Percentiles rank a stretch among this genome's conserved stretches.
Conservation (phyloP, 768 basidiomycete genomes). For the Lactarius akahatsu region DNA sequence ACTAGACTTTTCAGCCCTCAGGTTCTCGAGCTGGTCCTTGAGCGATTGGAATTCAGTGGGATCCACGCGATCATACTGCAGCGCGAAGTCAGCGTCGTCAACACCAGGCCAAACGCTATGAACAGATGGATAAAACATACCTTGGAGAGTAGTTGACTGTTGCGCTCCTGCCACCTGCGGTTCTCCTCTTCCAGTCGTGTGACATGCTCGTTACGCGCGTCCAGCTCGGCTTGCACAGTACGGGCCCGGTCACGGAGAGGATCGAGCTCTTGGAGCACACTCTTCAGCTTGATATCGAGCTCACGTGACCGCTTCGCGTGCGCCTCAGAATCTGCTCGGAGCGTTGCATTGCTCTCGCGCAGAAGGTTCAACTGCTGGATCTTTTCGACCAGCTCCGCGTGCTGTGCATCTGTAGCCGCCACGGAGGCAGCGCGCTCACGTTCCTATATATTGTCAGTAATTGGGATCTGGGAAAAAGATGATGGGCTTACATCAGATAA, state of each 20-base stretch:
- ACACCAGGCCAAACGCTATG: not conserved
- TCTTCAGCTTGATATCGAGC: conserved; percentile 61
- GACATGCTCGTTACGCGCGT: conserved; percentile 65
- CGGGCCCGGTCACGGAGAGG: conserved; percentile 73
- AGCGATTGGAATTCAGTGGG: conserved; percentile 79
- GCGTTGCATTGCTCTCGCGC: conserved; percentile 84
- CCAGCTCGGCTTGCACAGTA: conserved; percentile 68
- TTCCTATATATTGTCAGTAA: conserved; percentile 49
- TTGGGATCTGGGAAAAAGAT: conserved; percentile 4
- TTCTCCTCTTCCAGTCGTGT: conserved; percentile 72
- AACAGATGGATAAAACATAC: conserved; percentile 40
- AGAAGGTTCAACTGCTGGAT: conserved; percentile 86
- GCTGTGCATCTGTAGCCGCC: conserved; percentile 72
- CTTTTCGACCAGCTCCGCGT: conserved; percentile 78
- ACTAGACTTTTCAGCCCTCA: conserved; percentile 36
- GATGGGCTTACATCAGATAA: conserved; percentile 60
- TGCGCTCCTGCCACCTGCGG: conserved; percentile 82
- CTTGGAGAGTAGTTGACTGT: conserved; percentile 77
- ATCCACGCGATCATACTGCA: conserved; percentile 83
- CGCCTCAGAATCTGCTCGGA: conserved; percentile 74
- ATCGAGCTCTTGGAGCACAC: conserved; percentile 60
- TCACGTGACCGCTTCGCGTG: conserved; percentile 66
- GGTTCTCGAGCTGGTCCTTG: conserved; percentile 63
- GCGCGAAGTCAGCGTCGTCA: conserved; percentile 8
- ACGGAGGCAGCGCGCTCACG: conserved; percentile 73